Base-by-base conservation (phyloP, 192 early-diverging fungal species). In the Rhizophagus prolifer region DNA sequence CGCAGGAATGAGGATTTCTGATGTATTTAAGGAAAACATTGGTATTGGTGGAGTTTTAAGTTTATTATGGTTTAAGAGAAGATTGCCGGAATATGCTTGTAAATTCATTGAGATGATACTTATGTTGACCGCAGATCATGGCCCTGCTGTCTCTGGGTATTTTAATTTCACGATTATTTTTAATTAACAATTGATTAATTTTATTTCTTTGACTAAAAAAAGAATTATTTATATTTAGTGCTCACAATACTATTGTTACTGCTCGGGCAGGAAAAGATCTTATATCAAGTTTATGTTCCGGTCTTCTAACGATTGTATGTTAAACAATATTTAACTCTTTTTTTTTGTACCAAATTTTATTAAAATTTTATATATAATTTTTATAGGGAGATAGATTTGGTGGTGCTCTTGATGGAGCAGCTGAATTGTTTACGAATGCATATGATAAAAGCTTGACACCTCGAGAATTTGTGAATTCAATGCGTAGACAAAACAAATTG, bases 61-160 rank as follows among this genome's bases (percentile, higher is more conserved):
- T 58, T 90, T 99, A 61, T 86, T 99, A 81, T 99, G 97, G 97
- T 99, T 99, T 91, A 97, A 97, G 90, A 91, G 97, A 61, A 92
- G 97, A 68, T 85, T 99, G 74, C 97, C 97, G 14, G 88, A 85
- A 65, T 99, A 96, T 83, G 97, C 97, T 19, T 90, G 93, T 86
- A 93, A 93, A 88, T 99, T 99, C 82, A 97, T 99, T 75, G 97
- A 99, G 88, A 99, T 99, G 97, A 95, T 97, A 25, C 89, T 99
- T 50, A 99, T 99, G 97, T 88, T 99, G 80, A 99, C 97, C 6
- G 97, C 97, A 23, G 97, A 99, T 89, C 97, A 99, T 86, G 97
- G 97, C 34, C 97, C 97, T 2, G 97, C 97, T 50, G 97, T 98
- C 21, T 96, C 95, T 72, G 97, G 95, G 94, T 88, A 59, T 84